phyloP scores from a whole-genome alignment of 1,284 basidiomycete species.

The Puccinia triticina region DNA sequence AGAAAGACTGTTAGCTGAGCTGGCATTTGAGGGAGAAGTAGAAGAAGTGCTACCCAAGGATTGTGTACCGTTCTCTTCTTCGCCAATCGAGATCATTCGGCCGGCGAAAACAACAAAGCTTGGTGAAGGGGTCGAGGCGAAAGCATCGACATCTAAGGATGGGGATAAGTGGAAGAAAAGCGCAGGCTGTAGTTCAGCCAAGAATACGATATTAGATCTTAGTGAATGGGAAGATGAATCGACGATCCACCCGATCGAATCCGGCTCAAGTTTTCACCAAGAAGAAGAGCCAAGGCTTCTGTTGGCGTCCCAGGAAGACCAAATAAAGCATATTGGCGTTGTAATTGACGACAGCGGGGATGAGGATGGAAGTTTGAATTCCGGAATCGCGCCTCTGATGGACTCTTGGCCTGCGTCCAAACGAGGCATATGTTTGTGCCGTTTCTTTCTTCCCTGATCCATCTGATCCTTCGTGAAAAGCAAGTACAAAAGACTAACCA shows the following conservation, averaged over 20 bases:
- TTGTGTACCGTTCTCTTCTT: conserved; percentile 8
- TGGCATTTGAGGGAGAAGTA: background rate
- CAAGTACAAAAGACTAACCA: background rate
- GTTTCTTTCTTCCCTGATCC: background rate
- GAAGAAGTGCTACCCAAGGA: background rate
- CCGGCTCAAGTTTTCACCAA: background rate
- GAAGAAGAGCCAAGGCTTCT: background rate
- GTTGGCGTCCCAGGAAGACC: conserved; percentile 1
- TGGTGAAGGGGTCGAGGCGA: background rate
- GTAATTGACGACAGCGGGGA: conserved; percentile 16
- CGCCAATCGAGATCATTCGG: conserved; percentile 12
- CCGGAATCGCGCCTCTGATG: conserved; percentile 13
- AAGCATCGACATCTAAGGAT: background rate
- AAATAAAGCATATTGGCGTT: conserved; percentile 18
- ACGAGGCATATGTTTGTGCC: background rate
- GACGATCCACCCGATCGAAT: conserved; percentile 1
- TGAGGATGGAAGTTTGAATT: background rate
- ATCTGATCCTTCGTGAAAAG: background rate
- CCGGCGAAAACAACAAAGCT: background rate
- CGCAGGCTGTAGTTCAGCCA: background rate
- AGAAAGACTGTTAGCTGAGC: background rate
- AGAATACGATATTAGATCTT: background rate
- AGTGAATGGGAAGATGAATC: conserved; percentile 22
- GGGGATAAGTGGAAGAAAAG: background rate
- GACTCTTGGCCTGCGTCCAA: conserved; percentile 21